Percentiles rank a stretch among this genome's conserved stretches.
Evolutionary conservation across 164 flowering plant species (phyloP).

Genomic region (Protea cynaroides): DNA sequence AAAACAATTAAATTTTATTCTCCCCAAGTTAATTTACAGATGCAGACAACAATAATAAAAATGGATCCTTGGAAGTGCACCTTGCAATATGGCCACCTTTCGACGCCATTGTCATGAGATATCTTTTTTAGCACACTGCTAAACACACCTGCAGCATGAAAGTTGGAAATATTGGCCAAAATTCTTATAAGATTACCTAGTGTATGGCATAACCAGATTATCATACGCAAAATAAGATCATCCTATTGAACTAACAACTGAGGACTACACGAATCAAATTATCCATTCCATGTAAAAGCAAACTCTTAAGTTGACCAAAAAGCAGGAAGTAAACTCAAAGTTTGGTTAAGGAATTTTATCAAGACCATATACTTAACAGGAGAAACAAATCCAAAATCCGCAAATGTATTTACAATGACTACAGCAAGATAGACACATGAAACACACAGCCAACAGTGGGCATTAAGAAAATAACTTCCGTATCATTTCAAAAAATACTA

Average conservation of each 20-base stretch:
- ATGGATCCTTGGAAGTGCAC: slow-evolving; percentile 16
- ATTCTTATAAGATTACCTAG: not conserved
- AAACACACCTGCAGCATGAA: slow-evolving; percentile 36
- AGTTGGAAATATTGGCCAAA: not conserved
- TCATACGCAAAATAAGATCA: no score
- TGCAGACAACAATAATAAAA: not conserved
- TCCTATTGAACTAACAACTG: no score
- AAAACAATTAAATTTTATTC: not conserved
- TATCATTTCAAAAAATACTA: no score
- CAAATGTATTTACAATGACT: no score
- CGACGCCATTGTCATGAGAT: slow-evolving; percentile 52
- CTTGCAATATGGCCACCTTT: slow-evolving; percentile 59
- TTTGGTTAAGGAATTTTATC: not conserved
- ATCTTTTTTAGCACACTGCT: slow-evolving; percentile 41
- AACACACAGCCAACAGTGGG: no score
- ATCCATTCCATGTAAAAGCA: no score
- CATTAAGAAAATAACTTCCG: no score
- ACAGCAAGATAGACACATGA: no score
- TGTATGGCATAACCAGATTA: not conserved
- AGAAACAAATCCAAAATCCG: not conserved
- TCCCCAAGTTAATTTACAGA: not conserved
- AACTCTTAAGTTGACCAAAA: not conserved
- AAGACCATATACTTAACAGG: not conserved
- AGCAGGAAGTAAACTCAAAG: not conserved
- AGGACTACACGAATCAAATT: no score